Conservation (phyloP, 1,284 basidiomycete genomes). For the Xanthoconium separans region DNA sequence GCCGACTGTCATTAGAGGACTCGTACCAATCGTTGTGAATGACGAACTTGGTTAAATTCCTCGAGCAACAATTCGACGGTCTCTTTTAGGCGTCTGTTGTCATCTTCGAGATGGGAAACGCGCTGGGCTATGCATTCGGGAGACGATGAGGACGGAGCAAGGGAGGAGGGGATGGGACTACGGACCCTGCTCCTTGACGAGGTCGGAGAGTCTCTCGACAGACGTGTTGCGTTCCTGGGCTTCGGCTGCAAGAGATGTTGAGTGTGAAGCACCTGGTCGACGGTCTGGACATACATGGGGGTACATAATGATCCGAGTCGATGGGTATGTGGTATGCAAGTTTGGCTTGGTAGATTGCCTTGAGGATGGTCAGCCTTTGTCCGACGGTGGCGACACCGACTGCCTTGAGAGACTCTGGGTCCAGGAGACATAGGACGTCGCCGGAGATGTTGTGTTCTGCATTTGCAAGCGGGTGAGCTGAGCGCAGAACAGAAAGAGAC, state of each 20-base stretch:
- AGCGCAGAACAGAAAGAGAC: too few species aligned
- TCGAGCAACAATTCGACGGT: conserved; percentile 63
- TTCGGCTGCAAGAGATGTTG: conserved; percentile 50
- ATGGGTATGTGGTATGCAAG: conserved; percentile 80
- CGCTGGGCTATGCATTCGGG: conserved; percentile 54
- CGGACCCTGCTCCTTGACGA: conserved; percentile 77
- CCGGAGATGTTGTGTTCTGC: conserved; percentile 89
- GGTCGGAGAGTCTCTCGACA: conserved; percentile 65
- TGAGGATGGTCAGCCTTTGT: conserved; percentile 85
- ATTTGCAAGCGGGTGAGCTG: too few species aligned
- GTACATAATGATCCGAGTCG: conserved; percentile 84
- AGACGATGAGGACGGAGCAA: conserved; percentile 6
- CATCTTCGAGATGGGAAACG: conserved; percentile 68
- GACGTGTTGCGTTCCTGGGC: conserved; percentile 59
- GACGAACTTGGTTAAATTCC: conserved; percentile 48
- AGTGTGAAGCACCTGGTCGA: conserved; percentile 5
- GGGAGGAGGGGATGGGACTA: conserved; percentile 2
- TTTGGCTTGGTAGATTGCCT: conserved; percentile 87
- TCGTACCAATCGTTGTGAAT: conserved; percentile 21
- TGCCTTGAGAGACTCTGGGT: conserved; percentile 79
- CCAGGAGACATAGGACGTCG: conserved; percentile 81
- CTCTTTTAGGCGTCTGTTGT: conserved; percentile 67
- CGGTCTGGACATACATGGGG: conserved; percentile 66
- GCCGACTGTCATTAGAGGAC: conserved; percentile 1
- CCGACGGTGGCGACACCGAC: conserved; percentile 85